A percentile compares a stretch with the other conserved stretches of the same genome.
These are phyloP conservation scores for Yarrowia alimentaria DNA, from an alignment of 805 yeast genomes.

Conservation along the genomic window DNA sequence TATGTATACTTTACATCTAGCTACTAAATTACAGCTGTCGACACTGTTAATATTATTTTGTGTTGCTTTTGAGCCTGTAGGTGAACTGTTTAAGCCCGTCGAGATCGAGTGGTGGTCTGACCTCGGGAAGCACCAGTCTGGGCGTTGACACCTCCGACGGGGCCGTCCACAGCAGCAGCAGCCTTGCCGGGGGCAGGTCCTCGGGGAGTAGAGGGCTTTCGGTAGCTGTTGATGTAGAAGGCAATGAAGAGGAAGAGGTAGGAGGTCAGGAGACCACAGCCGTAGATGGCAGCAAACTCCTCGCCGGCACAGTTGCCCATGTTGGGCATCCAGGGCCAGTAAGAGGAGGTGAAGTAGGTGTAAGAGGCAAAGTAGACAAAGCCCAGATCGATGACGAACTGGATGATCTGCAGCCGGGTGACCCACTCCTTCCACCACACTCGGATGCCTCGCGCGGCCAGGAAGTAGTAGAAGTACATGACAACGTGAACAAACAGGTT, in stretches of 20 bases:
- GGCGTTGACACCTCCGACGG: conserved; percentile 26
- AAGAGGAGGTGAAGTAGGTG: conserved; percentile 77
- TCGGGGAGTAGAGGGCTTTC: conserved; percentile 35
- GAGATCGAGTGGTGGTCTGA: conserved; percentile 30
- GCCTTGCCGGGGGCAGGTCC: conserved; percentile 23
- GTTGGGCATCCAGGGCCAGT: conserved; percentile 68
- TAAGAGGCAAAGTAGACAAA: conserved; percentile 94
- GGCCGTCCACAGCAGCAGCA: conserved; percentile 24
- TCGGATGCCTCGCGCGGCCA: conserved; percentile 86
- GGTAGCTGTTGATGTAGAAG: conserved; percentile 86
- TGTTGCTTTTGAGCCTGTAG: too few species aligned
- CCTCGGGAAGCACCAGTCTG: conserved; percentile 29
- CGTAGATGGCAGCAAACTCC: conserved; percentile 88
- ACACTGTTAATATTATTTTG: too few species aligned
- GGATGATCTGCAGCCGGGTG: conserved; percentile 91
- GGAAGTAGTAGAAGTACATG: conserved; percentile 97
- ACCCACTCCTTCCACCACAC: conserved; percentile 99
- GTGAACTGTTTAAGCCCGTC: conserved; percentile 30
- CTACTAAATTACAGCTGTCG: too few species aligned
- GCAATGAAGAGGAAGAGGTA: conserved; percentile 88
- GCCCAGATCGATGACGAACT: conserved; percentile 81
- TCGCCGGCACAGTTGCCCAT: conserved; percentile 87
- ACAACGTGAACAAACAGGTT: conserved; percentile 91
- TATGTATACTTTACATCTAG: too few species aligned
- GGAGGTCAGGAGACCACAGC: conserved; percentile 82